Percentiles rank a stretch among this genome's conserved stretches.
phyloP scores from a whole-genome alignment of 176 grass and related monocot genomes.

The Elymus sibiricus region DNA sequence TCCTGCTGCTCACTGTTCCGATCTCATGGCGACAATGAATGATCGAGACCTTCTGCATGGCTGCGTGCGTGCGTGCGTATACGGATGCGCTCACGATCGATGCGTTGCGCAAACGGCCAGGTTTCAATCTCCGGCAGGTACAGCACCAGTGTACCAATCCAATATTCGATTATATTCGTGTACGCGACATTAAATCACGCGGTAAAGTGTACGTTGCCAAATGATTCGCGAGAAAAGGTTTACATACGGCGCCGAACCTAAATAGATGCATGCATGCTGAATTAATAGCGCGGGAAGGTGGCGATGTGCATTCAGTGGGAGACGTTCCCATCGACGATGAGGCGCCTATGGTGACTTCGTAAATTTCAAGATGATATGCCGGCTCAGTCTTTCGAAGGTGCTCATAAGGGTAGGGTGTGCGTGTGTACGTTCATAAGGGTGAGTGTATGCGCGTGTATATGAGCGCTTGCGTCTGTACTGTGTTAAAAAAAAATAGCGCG shows the following conservation, averaged over 20 bases:
- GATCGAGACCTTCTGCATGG: neutral
- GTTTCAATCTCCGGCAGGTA: neutral
- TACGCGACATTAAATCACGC: neutral
- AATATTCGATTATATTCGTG: neutral
- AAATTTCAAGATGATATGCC: too few species aligned
- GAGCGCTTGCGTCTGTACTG: too few species aligned
- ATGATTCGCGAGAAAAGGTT: too few species aligned
- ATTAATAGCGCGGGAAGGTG: too few species aligned
- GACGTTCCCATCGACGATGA: too few species aligned
- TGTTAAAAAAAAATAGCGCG: too few species aligned
- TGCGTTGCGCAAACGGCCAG: neutral
- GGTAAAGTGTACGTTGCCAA: neutral
- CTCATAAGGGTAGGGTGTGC: too few species aligned
- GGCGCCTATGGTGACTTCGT: too few species aligned
- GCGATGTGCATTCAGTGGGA: too few species aligned
- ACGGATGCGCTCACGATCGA: neutral
- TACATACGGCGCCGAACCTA: neutral
- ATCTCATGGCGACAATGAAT: conserved; percentile 29
- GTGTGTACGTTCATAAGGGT: too few species aligned
- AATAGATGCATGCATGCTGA: neutral
- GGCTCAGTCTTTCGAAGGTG: too few species aligned
- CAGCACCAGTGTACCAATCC: neutral
- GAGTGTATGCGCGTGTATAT: too few species aligned
- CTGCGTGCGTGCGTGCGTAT: neutral
- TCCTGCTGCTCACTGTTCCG: conserved; percentile 17